Conservation (phyloP, 2,329 filamentous ascomycete species). For the Sarocladiaceae sp. region DNA sequence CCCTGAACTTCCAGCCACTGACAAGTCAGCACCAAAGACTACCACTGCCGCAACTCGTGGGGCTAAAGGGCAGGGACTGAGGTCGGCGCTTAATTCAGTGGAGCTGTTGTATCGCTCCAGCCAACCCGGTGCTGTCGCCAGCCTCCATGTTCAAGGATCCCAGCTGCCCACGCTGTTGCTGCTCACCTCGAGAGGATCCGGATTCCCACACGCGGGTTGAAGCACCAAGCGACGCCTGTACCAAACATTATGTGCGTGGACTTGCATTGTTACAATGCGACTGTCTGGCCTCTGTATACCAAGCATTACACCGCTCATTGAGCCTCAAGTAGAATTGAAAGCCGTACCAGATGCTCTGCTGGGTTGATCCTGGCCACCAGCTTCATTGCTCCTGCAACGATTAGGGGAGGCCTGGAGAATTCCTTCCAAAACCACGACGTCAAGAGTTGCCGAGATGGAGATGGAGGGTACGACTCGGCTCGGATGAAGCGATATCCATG, state of each 20-base stretch:
- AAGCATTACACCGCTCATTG: background rate
- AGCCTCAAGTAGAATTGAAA: background rate
- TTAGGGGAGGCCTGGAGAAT: no score
- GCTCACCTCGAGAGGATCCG: background rate
- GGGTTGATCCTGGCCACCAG: background rate
- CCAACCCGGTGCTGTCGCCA: constrained; percentile 23
- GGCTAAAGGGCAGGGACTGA: constrained; percentile 48
- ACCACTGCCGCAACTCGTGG: constrained; percentile 23
- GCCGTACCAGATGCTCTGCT: background rate
- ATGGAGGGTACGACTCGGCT: no score
- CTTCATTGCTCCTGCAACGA: background rate
- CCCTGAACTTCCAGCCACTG: constrained; percentile 4
- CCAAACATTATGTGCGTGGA: background rate
- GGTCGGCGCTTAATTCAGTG: constrained; percentile 52
- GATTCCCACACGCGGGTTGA: background rate
- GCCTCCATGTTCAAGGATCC: background rate
- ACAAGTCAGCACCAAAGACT: constrained; percentile 1
- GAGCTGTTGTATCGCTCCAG: constrained; percentile 34
- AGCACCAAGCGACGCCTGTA: no score
- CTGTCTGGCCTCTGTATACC: background rate
- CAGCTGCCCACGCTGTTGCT: background rate
- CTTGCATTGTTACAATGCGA: background rate
- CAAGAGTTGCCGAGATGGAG: no score
- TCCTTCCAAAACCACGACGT: no score
- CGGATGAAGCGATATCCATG: background rate